These are phyloP conservation scores for Durotheca rogersii DNA, from an alignment of 495 filamentous ascomycete species.

Conservation along the genomic window DNA sequence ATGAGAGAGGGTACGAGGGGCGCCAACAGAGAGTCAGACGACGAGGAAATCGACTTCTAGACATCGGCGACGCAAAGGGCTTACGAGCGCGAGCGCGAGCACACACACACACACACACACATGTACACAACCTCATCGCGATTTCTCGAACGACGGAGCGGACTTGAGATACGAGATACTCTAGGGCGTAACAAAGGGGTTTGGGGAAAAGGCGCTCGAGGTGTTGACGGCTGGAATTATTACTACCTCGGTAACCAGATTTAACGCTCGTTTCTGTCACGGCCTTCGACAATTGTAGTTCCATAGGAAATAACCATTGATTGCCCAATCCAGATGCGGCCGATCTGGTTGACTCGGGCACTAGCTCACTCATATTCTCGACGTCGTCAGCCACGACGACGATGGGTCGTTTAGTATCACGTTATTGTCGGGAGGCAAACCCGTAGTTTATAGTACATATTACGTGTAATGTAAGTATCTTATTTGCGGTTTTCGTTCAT, in stretches of 20 bases:
- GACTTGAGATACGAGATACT: constrained; percentile 1
- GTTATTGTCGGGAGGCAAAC: constrained; percentile 4
- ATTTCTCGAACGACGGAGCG: constrained; percentile 9
- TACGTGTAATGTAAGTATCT: not conserved
- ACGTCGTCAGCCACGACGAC: not conserved
- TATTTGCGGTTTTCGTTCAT: not conserved
- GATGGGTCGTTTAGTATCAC: constrained; percentile 6
- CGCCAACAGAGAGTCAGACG: constrained; percentile 5
- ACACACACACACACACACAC: too few relatives aligned
- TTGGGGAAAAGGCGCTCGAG: too few relatives aligned
- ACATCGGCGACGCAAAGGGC: constrained; percentile 4
- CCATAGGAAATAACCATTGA: too few relatives aligned
- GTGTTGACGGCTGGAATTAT: too few relatives aligned
- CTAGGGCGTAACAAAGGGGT: constrained; percentile 1
- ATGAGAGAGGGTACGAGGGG: not conserved
- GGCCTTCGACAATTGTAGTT: too few relatives aligned
- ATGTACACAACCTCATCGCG: too few relatives aligned
- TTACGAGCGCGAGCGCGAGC: too few relatives aligned
- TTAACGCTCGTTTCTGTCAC: constrained; percentile 8
- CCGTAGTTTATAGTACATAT: constrained; percentile 4
- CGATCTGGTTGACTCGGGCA: too few relatives aligned
- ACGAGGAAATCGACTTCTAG: not conserved
- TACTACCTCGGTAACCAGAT: too few relatives aligned
- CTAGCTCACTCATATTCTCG: too few relatives aligned
- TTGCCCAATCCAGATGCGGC: too few relatives aligned